Evolutionary conservation across 2,329 filamentous ascomycete species (phyloP).

Genomic region (Fusarium sp.): DNA sequence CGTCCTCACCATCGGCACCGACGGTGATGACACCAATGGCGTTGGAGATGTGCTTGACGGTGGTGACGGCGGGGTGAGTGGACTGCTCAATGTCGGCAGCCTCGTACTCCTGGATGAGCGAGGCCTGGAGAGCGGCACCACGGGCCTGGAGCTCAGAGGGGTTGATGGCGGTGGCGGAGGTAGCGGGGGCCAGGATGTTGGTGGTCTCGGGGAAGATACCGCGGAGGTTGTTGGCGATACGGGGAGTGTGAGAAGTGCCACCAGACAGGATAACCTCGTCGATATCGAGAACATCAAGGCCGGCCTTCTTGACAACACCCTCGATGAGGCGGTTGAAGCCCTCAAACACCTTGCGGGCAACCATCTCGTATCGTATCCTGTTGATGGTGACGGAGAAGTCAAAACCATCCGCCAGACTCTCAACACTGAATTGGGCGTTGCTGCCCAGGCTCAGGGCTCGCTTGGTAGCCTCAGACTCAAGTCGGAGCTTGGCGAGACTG

Average conservation of each 20-base stretch:
- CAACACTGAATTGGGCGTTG: slow-evolving; percentile 90
- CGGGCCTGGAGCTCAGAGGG: slow-evolving; percentile 88
- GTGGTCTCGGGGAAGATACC: slow-evolving; percentile 83
- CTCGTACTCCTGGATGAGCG: slow-evolving; percentile 93
- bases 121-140: slow-evolving; percentile 94
- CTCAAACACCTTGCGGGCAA: slow-evolving; percentile 84
- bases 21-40: slow-evolving; percentile 85
- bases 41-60: slow-evolving; percentile 86
- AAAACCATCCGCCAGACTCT: slow-evolving; percentile 85
- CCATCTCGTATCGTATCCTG: slow-evolving; percentile 88
- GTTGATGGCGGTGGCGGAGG: slow-evolving; percentile 80
- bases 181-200: slow-evolving; percentile 81
- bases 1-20: slow-evolving; percentile 65
- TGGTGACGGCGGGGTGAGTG: slow-evolving; percentile 92
- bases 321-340: slow-evolving; percentile 88
- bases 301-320: slow-evolving; percentile 87
- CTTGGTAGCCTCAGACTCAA: slow-evolving; percentile 90
- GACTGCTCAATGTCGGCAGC: slow-evolving; percentile 93
- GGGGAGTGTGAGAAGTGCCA: slow-evolving; percentile 90
- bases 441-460: slow-evolving; percentile 87
- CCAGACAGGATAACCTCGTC: slow-evolving; percentile 94
- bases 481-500: slow-evolving; percentile 88
- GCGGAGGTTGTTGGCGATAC: slow-evolving; percentile 82
- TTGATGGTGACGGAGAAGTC: slow-evolving; percentile 95
- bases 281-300: slow-evolving; percentile 88